Conservation (phyloP, 2,329 filamentous ascomycete species). For the Aureobasidium sp. region DNA sequence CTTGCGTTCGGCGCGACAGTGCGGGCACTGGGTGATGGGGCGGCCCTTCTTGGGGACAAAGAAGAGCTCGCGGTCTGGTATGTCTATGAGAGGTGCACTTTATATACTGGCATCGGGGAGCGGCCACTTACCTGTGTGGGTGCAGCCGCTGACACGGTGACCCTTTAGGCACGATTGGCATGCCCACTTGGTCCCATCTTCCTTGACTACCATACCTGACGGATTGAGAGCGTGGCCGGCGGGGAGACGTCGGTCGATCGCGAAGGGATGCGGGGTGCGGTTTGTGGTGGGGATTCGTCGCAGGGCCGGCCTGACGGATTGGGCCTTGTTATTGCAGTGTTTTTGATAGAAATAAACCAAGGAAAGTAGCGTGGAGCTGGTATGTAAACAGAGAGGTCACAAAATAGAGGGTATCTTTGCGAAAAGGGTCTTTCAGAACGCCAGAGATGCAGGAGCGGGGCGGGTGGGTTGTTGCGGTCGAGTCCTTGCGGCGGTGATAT, state of each 20-base stretch:
- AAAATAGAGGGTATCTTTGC: constrained; percentile 14
- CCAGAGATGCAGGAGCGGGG: constrained; percentile 1
- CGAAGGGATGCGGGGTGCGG: neutral
- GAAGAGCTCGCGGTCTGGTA: constrained; percentile 77
- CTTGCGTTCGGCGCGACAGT: constrained; percentile 94
- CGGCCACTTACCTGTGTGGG: constrained; percentile 71
- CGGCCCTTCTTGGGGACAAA: constrained; percentile 98
- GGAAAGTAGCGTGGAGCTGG: constrained; percentile 12
- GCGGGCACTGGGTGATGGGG: constrained; percentile 93
- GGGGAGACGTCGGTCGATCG: constrained; percentile 6
- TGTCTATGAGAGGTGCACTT: constrained; percentile 1
- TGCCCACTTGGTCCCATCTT: constrained; percentile 90
- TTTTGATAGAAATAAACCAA: neutral
- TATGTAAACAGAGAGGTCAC: neutral
- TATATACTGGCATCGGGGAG: neutral
- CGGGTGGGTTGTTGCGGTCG: constrained; percentile 11
- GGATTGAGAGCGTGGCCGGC: constrained; percentile 13
- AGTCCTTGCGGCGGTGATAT: constrained; percentile 12
- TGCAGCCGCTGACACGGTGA: constrained; percentile 97
- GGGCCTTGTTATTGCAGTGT: constrained; percentile 9
- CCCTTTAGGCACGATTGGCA: constrained; percentile 97
- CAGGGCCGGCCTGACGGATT: constrained; percentile 9
- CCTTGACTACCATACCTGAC: constrained; percentile 28
- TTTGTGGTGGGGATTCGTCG: neutral
- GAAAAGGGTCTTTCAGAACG: constrained; percentile 11